Base-by-base conservation (phyloP, 352 stramenopile species). In the Phytophthora sansomeana region DNA sequence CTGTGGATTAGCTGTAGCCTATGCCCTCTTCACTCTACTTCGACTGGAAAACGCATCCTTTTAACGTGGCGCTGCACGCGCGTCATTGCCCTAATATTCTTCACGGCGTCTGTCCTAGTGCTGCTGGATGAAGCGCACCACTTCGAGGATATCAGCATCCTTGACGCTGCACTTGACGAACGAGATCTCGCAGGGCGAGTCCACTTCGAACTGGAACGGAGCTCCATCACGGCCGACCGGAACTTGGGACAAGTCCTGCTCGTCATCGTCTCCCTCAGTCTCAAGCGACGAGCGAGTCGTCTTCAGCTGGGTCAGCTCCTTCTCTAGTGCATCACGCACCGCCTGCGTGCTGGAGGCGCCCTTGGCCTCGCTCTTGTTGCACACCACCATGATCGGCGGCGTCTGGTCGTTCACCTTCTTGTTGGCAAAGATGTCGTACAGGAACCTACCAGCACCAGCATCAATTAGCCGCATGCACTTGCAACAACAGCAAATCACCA, bases 401-500 rank as follows among this genome's bases (percentile, higher is more conserved):
- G 77, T 70, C 39, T 83, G 56, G 69, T 95, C 87, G 63, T 93
- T 93, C 62, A 95, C 70, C 69, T 90, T 95, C 58, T 88, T 83
- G 54, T 90, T 89, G 14, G 85, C 83, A 55, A 96, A 94, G 32
- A 96, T 88, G 69, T 96, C 85, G 73, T 93, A 93, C 47, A 96
- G 69, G 71, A 85, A 93, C 52, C 83, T 91, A 38, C 29, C 62
- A 33, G 30, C 4, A 50, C 32, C 19, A 30, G 33, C 10, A 54
- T 32, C 14, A 26, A 54, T 17, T 35, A 41, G 33, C 9, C 47
- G 14, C 39, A 48, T 28, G 10, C 8, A 55, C 5, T 36, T 46
- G 30, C 21, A 73, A 38, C 28, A 41, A n/a, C 3, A 42, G 16
- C 5, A 41, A 17, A 41, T 17, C 35, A 41, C 29, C 5, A 6